Percentiles rank a stretch among this genome's conserved stretches.
Conservation (phyloP, 257 asterid genomes). For the Ballota nigra region DNA sequence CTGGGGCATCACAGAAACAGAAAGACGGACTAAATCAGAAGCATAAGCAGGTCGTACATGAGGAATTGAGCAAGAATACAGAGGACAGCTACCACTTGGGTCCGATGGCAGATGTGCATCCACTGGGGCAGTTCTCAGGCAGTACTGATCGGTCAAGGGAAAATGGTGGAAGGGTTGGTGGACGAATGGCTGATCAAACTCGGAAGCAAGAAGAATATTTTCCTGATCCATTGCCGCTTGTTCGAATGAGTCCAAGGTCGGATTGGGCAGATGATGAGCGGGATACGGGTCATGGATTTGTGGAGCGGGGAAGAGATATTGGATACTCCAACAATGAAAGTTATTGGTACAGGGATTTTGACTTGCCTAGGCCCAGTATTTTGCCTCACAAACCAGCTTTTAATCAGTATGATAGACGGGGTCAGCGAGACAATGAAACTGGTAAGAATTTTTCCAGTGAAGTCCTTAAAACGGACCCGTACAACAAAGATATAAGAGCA, state of each 20-base stretch:
- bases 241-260: conserved; percentile 76
- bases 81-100: conserved; percentile 45
- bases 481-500: conserved; percentile 47
- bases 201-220: conserved; percentile 57
- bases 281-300: conserved; percentile 78
- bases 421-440: conserved; percentile 58
- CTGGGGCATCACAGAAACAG: conserved; percentile 64
- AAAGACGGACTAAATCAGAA: conserved; percentile 62
- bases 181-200: conserved; percentile 28
- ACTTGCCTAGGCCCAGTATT: conserved; percentile 62
- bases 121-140: conserved; percentile 42
- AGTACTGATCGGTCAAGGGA: conserved; percentile 35
- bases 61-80: conserved; percentile 46
- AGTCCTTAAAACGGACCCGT: conserved; percentile 49
- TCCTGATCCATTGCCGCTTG: conserved; percentile 75
- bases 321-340: conserved; percentile 58
- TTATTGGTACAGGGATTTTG: conserved; percentile 83
- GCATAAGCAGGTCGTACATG: conserved; percentile 50
- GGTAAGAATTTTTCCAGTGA: conserved; percentile 55
- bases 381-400: conserved; percentile 58
- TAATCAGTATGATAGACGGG: conserved; percentile 55
- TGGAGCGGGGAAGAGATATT: conserved; percentile 59
- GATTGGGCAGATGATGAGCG: conserved; percentile 99
- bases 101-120: conserved; percentile 43
- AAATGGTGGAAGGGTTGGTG: conserved; percentile 42